phyloP scores from a whole-genome alignment of 2,329 filamentous ascomycete species.

The Tothia fuscella region DNA sequence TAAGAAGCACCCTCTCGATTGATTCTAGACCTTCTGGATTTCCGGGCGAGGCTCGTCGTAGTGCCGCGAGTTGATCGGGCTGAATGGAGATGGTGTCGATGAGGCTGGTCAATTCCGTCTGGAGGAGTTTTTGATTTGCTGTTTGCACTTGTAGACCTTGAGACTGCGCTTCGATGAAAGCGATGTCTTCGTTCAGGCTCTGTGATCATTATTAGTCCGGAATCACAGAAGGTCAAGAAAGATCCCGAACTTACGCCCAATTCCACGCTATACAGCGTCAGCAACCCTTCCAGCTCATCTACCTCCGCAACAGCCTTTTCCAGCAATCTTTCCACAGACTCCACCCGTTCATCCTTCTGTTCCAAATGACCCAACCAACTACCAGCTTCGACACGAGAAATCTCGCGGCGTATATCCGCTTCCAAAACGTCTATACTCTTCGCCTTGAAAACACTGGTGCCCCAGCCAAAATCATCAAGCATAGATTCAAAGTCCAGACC shows the following conservation, averaged over 20 bases:
- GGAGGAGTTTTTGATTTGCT: conserved; percentile 88
- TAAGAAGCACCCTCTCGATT: conserved; percentile 65
- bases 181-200: conserved; percentile 91
- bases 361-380: conserved; percentile 77
- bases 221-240: background rate
- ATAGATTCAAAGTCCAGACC: conserved; percentile 72
- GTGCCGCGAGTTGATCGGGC: conserved; percentile 57
- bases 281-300: conserved; percentile 85
- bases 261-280: conserved; percentile 92
- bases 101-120: conserved; percentile 79
- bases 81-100: conserved; percentile 87
- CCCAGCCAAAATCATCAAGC: conserved; percentile 79
- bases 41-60: conserved; percentile 63
- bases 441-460: conserved; percentile 58
- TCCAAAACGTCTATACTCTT: conserved; percentile 72
- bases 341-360: conserved; percentile 81
- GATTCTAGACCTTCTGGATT: conserved; percentile 58
- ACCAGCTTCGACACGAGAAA: conserved; percentile 82
- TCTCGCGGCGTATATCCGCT: conserved; percentile 70
- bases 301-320: conserved; percentile 89
- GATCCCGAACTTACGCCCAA: conserved; percentile 60
- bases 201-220: conserved; percentile 28
- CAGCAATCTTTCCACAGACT: conserved; percentile 73
- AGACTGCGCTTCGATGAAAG: conserved; percentile 93
- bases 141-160: conserved; percentile 96